These are phyloP conservation scores for Exophiala bonariae DNA, from an alignment of 2,329 filamentous ascomycete species.

Conservation along the genomic window DNA sequence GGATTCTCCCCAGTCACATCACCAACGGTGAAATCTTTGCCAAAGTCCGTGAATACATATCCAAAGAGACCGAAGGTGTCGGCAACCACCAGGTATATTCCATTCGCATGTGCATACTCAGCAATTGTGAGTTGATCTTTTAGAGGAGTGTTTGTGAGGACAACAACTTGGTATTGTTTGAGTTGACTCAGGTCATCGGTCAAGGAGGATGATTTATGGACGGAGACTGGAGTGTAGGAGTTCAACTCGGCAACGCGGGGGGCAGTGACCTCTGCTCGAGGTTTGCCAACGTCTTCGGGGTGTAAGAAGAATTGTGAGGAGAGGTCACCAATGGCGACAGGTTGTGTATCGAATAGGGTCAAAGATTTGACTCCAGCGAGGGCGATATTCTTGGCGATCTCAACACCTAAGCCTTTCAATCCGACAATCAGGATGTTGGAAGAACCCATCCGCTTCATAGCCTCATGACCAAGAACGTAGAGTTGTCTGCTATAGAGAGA, in stretches of 20 bases:
- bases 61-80: constrained; percentile 95
- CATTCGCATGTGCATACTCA: constrained; percentile 91
- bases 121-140: constrained; percentile 79
- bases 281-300: constrained; percentile 84
- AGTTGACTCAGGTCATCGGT: constrained; percentile 76
- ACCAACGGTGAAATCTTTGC: constrained; percentile 85
- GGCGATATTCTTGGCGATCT: constrained; percentile 98
- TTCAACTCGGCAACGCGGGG: constrained; percentile 93
- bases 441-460: constrained; percentile 98
- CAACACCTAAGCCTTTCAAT: constrained; percentile 89
- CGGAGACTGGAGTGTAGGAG: constrained; percentile 85
- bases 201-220: constrained; percentile 67
- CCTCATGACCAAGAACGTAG: constrained; percentile 72
- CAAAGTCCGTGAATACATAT: constrained; percentile 95
- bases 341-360: constrained; percentile 85
- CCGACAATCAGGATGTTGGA: constrained; percentile 93
- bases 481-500: constrained; percentile 68
- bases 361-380: constrained; percentile 97
- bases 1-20: constrained; percentile 90
- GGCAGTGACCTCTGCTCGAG: constrained; percentile 80
- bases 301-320: constrained; percentile 97
- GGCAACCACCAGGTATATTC: constrained; percentile 83
- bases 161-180: constrained; percentile 88
- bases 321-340: constrained; percentile 80
- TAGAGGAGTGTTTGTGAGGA: constrained; percentile 81